Base-by-base conservation (phyloP, 1,284 basidiomycete species). In the Sporisorium sorghi region DNA sequence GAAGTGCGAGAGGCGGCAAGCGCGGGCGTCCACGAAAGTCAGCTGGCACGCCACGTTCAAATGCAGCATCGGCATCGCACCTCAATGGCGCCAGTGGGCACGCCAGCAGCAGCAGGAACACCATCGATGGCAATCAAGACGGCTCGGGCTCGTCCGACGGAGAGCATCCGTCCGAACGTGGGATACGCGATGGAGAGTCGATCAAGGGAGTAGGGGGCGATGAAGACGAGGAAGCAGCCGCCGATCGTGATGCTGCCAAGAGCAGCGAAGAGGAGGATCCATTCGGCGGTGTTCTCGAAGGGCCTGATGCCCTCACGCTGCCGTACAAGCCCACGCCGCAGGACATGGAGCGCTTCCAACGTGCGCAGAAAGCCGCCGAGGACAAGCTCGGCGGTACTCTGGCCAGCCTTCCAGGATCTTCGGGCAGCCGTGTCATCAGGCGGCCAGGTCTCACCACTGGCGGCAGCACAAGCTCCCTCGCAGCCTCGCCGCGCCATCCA, bases 281-380 rank as follows among this genome's bases (percentile, higher is more conserved):
- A 93, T 96, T 85, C 91, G 95, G 60, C 92, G 94, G 40, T 87
- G 95, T 58, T 10, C 87, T 98, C 54, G 85, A 85, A 17, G 86
- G 88, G 0, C 86, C 88, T 15, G 92, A 97, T 56, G 90, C 93
- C 28, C 92, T 94, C 83, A 91, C 88, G 28, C 86, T 87, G 19
- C 90, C 89, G 73, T 94, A 94, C 39, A 64, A n/a, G 84, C 86
- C 6, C 89, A 94, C 39, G 84, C 85, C 86, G n/a, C 80, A 83
- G 10, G 96, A 99, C 84, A 91, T 92, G 79, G 85, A 88, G 53
- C 87, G 89, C 43, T 98, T 93, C 82, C 91, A 95, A 72, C 87
- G 87, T 68, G 92, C 91, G 78, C 88, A 91, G 56, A 79, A 87
- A 40, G 84, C 87, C 14, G 92, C 93, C 32, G 93, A 96, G 86